A percentile compares a stretch with the other conserved stretches of the same genome.
phyloP scores from a whole-genome alignment of 192 early-diverging fungal genomes.

The Phycomyces nitens region DNA sequence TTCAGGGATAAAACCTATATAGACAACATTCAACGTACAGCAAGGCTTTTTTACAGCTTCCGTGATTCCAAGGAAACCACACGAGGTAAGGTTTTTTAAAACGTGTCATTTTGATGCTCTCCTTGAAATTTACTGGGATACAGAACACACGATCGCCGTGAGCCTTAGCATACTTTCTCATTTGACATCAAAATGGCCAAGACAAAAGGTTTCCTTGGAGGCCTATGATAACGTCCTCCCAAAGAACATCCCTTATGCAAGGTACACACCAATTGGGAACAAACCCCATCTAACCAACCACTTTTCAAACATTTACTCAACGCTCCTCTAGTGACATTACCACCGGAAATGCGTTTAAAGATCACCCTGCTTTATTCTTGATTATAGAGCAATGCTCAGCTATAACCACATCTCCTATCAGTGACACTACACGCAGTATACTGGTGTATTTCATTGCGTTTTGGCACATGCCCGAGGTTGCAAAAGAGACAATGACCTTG shows the following conservation, averaged over 20 bases:
- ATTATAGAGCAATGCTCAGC: conserved; percentile 17
- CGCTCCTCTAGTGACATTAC: conserved; percentile 11
- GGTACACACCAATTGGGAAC: not conserved
- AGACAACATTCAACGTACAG: conserved; percentile 28
- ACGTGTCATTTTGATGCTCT: not conserved
- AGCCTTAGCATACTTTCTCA: conserved; percentile 7
- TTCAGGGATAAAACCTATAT: conserved; percentile 28
- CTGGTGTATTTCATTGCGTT: conserved; percentile 34
- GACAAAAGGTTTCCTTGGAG: conserved; percentile 12
- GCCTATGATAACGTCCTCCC: conserved; percentile 30
- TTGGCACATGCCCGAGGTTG: conserved; percentile 33
- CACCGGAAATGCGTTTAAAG: conserved; percentile 33
- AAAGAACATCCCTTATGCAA: conserved; percentile 17
- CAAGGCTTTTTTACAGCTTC: conserved; percentile 12
- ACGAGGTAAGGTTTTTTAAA: conserved; percentile 5
- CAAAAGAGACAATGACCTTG: conserved; percentile 5
- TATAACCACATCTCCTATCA: not conserved
- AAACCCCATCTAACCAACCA: not conserved
- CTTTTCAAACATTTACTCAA: not conserved
- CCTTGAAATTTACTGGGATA: not conserved
- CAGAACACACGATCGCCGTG: conserved; percentile 4
- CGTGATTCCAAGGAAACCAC: not conserved
- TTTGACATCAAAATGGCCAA: conserved; percentile 18
- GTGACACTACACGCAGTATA: conserved; percentile 17
- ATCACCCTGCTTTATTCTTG: conserved; percentile 25